Base-by-base conservation (phyloP, 2,329 filamentous ascomycete species). In the Falciphora oryzae region DNA sequence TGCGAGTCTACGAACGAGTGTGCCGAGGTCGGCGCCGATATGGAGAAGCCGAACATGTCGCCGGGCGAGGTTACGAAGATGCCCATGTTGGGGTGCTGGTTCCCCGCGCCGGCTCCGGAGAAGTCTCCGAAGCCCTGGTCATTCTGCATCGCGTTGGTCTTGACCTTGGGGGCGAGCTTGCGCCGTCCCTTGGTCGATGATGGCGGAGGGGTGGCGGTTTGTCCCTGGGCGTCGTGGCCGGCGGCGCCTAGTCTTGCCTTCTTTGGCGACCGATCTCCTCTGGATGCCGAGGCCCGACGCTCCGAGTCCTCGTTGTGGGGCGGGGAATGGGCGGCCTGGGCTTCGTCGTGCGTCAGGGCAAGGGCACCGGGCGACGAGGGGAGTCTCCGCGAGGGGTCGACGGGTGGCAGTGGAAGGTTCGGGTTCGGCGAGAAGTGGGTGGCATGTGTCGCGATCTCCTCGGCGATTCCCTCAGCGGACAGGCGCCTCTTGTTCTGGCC, bases 151-250 rank as follows among this genome's bases (percentile, higher is more conserved):
- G 70, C 82, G 76, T 67, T 71, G 66, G 73, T 71, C 66, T 74
- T 75, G 11, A 79, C 73, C 72, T 81, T 83, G 50, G 82, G 78
- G 65, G 79, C 81, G 72, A 86, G 78, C 77, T 81, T 85, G 70
- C 82, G 83, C 69, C 77, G 78, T 69, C 79, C 80, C 75, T 85
- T 86, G 68, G 77, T 81, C 67, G 78, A 77, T 53, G 85, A 85
- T 31, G 84, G 81, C 63, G 86, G 86, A 64, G 86, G 86, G 32
- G 86, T 89, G 62, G 80, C 80, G 50, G 83, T 85, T 70, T 88
- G 85, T 28, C 73, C 73, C 63, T 62, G 59, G 28, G 25, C n/a
- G n/a, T 27, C 27, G 13, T 1, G 38, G 13, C 57, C 70, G 66
- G 77, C 69, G 62, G 75, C 75, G 67, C 77, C 74, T 67, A 80